Conservation (phyloP, 1,284 basidiomycete species). For the Ganoderma meredithae region DNA sequence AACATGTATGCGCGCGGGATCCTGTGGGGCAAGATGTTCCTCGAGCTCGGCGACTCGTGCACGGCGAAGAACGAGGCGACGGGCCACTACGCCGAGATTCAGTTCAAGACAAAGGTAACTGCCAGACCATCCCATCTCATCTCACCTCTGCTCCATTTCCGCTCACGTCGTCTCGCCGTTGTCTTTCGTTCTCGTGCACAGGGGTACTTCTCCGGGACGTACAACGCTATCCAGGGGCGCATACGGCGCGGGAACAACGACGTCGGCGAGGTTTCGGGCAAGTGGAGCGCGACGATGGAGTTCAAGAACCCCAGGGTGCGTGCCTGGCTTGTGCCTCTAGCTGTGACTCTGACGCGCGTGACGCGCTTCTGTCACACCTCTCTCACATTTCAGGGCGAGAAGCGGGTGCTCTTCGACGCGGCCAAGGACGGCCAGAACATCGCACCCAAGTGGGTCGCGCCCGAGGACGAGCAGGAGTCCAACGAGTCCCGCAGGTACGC, state of each 20-base stretch:
- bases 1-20: slow-evolving; percentile 99
- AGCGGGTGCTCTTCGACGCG: slow-evolving; percentile 87
- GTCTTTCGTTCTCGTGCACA: slow-evolving; percentile 42
- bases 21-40: slow-evolving; percentile 97
- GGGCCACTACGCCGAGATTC: slow-evolving; percentile 83
- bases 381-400: too few species aligned
- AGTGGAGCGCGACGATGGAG: slow-evolving; percentile 94
- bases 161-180: background rate
- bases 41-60: slow-evolving; percentile 94
- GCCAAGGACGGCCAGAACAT: slow-evolving; percentile 74
- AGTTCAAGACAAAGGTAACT: slow-evolving; percentile 95
- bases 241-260: slow-evolving; percentile 75
- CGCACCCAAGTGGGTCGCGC: slow-evolving; percentile 83
- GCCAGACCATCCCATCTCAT: slow-evolving; percentile 8
- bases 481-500: slow-evolving; percentile 83
- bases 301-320: slow-evolving; percentile 76
- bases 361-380: background rate
- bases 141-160: background rate
- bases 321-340: background rate
- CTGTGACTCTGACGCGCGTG: background rate
- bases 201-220: slow-evolving; percentile 98
- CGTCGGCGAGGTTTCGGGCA: slow-evolving; percentile 88
- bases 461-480: slow-evolving; percentile 89
- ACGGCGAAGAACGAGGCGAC: slow-evolving; percentile 86
- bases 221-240: slow-evolving; percentile 90